Percentiles rank a stretch among this genome's conserved stretches.
These are phyloP conservation scores for Dujonia santamariae DNA, from an alignment of 1,139 yeast genomes.

Conservation along the genomic window DNA sequence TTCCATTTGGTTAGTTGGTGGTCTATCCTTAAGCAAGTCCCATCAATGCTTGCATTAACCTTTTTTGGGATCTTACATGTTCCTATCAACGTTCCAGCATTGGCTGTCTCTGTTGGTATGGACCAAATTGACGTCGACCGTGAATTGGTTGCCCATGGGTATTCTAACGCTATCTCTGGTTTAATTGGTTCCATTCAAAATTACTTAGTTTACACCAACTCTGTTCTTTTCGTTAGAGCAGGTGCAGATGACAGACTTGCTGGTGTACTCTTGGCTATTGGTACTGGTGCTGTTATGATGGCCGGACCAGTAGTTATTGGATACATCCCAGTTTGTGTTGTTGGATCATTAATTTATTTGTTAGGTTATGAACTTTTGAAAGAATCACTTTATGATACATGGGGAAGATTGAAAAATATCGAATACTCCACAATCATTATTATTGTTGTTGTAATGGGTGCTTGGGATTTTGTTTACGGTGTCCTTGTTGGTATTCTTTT, in stretches of 20 bases:
- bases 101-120: conserved; percentile 86
- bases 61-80: conserved; percentile 95
- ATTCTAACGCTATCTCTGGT: conserved; percentile 87
- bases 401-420: conserved; percentile 67
- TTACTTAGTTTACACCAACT: conserved; percentile 90
- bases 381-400: conserved; percentile 84
- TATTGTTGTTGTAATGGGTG: conserved; percentile 92
- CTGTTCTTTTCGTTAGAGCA: conserved; percentile 84
- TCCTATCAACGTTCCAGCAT: conserved; percentile 95
- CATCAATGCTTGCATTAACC: conserved; percentile 93
- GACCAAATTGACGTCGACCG: conserved; percentile 87
- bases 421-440: conserved; percentile 83
- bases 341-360: conserved; percentile 85
- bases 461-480: conserved; percentile 91
- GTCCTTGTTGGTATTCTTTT: conserved; percentile 84
- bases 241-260: conserved; percentile 91
- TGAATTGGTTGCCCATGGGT: conserved; percentile 92
- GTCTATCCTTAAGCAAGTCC: conserved; percentile 65
- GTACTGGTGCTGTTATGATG: conserved; percentile 77
- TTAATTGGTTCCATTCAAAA: conserved; percentile 84
- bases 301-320: conserved; percentile 94
- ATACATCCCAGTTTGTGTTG: conserved; percentile 90
- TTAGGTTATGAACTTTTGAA: conserved; percentile 86
- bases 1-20: conserved; percentile 72
- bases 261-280: conserved; percentile 80